Base-by-base conservation (phyloP, 495 filamentous ascomycete genomes). In the Aspergillus panamensis region DNA sequence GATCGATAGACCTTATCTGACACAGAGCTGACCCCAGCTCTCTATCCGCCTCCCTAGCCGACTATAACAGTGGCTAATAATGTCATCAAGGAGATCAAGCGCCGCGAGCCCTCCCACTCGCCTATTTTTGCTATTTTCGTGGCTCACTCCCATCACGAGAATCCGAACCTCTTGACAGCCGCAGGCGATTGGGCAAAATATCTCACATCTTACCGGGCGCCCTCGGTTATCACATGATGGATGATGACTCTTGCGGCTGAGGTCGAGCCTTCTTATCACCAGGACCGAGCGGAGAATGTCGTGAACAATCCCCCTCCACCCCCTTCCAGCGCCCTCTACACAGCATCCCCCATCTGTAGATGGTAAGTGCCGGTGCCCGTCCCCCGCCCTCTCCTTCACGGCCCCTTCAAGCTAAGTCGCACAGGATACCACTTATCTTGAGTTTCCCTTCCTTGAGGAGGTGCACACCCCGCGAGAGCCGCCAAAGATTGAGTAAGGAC, bases 381-480 rank as follows among this genome's bases (percentile, higher is more conserved):
- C 25, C 5, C 42, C 14, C 32, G 13, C 37, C 25, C 5, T 19
- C 17, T 17, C 37, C 5, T 14, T 14, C 35, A 21, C 12, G 1
- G 4, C 8, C 6, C 17, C 8, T 20, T 14, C 10, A 25, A 25
- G 48, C 52, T 60, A 51, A 52, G 16, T 35, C 20, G 49, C 42
- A 9, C 49, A 74, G 69, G 72, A 67, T 43, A 50, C 61, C 31
- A 48, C 49, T 17, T 58, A 67, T 44, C 55, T 69, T 37, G 72
- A 73, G 49, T 73, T 69, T 51, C 72, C 72, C 9, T 75, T 75
- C 39, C 55, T 75, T 14, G 63, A 72, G 61, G 66, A 72, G 33
- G 70, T 73, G 0, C 70, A 63, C 42, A 65, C 66, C 35, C 72
- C 72, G 10, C n/a, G 43, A 0, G 65, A 61, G n/a, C 39, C 60